Base-by-base conservation (phyloP, 495 filamentous ascomycete species). In the Viridothelium virens region DNA sequence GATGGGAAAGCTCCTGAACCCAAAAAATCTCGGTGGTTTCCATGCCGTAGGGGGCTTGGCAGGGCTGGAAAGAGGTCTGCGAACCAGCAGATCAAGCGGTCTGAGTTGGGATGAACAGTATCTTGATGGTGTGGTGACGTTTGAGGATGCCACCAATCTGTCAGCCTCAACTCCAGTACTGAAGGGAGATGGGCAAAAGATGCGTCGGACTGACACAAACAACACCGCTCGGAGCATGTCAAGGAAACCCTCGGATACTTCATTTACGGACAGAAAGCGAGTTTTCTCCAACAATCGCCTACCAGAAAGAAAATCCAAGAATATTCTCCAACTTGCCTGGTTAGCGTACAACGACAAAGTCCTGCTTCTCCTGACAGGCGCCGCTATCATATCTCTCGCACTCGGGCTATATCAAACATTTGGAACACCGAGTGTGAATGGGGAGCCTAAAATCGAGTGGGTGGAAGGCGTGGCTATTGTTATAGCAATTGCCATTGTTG, bases 281-380 rank as follows among this genome's bases (percentile, higher is more conserved):
- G 80, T 92, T 38, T 94, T 84, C 71, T 84, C 82, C 44, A 82
- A 80, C 63, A 95, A 94, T 68, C 75, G 81, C 2, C 76, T 95
- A 11, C 91, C 91, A 0, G 85, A 85, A 68, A 84, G 83, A 67
- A 91, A 90, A 72, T 73, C 86, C 10, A 92, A 91, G 70, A 84
- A 81, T 37, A 86, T 94, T 61, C 85, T 87, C 69, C 77, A 84
- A 70, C 77, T 92, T 25, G 87, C 90, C 47, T 94, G 89, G 89
- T 87, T 89, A 71, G 89, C 90, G 2, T 90, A 89, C 70, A 89
- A 91, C 62, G 91, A 95, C 75, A 92, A 91, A 67, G 87, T 94
- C 31, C 76, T 94, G 16, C 88, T 92, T 61, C 76, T 96, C 5
- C 79, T 96, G 64, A 89, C 89, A 1, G 77, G 87, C 56, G 91